Evolutionary conservation across 148 eudicot species (phyloP), one percentile per base, ranked within the genome.

Genomic region (Chenopodium berlandieri): DNA sequence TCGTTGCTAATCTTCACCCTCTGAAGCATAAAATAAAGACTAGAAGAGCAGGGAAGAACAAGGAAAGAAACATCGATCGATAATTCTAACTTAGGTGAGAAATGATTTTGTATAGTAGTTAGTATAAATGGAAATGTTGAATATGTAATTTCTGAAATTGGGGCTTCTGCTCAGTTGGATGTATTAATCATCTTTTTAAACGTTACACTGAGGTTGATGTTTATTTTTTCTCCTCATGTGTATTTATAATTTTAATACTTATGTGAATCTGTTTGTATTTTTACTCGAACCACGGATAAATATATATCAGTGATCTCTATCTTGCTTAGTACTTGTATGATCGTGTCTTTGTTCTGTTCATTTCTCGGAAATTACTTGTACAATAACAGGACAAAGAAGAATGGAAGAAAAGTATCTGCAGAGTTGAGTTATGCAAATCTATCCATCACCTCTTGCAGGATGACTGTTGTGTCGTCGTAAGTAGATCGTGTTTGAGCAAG

Each of bases 361-460:
- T 9, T 62, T 54, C 60, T 70, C 9, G 47, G 47, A 48, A 4
- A 63, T 75, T 32, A 73, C 47, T 80, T n/a, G 58, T 80, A 70
- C 83, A 80, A 64, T 62, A 32, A 58, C 72, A 76, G 10, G 46
- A 58, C 25, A n/a, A 30, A 50, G 23, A 10, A 47, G 50, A 64
- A 52, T 12, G 20, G 14, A 32, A 50, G 16, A 25, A 23, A 34
- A 54, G 0, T 32, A 4, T 4, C 13, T 31, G 23, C 20, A 34
- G 79, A 22, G 8, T 31, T 40, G 44, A 40, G 70, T 73, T 84
- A 92, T 16, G 91, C 90, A 92, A 89, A 86, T 85, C 89, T 83
- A 40, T 48, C 84, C 95, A 89, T 94, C 83, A 92, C 97, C 82
- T 94, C 95, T 80, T 94, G 88, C 68, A 94, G 86, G 76, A 90